Evolutionary conservation across 257 asterid genomes (phyloP).

Genomic region (Rubia yunnanensis): DNA sequence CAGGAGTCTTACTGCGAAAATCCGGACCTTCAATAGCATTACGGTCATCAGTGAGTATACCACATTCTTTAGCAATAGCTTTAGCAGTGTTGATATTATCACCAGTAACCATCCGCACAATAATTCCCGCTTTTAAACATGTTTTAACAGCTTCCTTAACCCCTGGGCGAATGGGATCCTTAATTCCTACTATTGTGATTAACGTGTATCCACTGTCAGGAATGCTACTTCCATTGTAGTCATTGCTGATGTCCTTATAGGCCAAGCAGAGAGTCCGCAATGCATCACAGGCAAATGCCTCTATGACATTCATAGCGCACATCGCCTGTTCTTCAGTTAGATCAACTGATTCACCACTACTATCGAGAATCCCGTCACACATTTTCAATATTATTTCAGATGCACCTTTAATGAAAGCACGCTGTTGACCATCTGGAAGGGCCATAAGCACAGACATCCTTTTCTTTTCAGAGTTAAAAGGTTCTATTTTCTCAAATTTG

Average conservation of each 20-base stretch:
- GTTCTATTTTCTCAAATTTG: slow-evolving; percentile 70
- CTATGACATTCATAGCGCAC: slow-evolving; percentile 40
- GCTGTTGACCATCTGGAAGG: slow-evolving; percentile 57
- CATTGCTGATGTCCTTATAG: slow-evolving; percentile 54
- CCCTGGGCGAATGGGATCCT: slow-evolving; percentile 94
- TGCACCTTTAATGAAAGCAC: slow-evolving; percentile 94
- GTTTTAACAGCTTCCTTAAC: slow-evolving; percentile 81
- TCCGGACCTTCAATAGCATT: slow-evolving; percentile 83
- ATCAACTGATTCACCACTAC: slow-evolving; percentile 47
- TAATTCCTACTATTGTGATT: slow-evolving; percentile 79
- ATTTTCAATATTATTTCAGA: slow-evolving; percentile 75
- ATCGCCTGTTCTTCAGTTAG: slow-evolving; percentile 53
- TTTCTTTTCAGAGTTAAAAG: slow-evolving; percentile 92
- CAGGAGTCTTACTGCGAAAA: slow-evolving; percentile 48
- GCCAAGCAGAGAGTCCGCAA: slow-evolving; percentile 92
- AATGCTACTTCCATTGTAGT: slow-evolving; percentile 28
- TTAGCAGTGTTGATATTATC: slow-evolving; percentile 90
- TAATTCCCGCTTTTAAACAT: slow-evolving; percentile 84
- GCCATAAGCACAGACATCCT: slow-evolving; percentile 80
- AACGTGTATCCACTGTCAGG: slow-evolving; percentile 74
- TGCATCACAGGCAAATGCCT: slow-evolving; percentile 66
- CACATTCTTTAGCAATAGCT: slow-evolving; percentile 97
- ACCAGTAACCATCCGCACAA: slow-evolving; percentile 92
- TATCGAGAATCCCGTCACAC: slow-evolving; percentile 51
- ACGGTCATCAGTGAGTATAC: slow-evolving; percentile 61